Percentiles rank a stretch among this genome's conserved stretches.
These are phyloP conservation scores for Quercus bicolor DNA, from an alignment of 306 rosid species.

Conservation along the genomic window DNA sequence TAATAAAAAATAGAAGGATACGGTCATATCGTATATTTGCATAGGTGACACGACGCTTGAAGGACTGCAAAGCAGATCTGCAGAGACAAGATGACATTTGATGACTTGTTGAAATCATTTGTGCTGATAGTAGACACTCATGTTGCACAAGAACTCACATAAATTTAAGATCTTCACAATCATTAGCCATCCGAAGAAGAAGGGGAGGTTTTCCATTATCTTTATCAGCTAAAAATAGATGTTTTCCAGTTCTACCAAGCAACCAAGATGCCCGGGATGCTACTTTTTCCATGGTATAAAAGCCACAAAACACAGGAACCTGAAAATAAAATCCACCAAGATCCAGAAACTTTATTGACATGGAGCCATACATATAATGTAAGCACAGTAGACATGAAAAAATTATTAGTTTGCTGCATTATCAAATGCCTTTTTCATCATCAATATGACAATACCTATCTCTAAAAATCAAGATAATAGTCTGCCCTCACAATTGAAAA, in stretches of 20 bases:
- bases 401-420: not conserved
- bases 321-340: constrained; percentile 29
- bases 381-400: constrained; percentile 4
- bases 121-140: not conserved
- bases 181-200: constrained; percentile 74
- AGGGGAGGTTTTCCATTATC: constrained; percentile 71
- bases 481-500: not conserved
- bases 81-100: constrained; percentile 18
- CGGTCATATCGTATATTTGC: constrained; percentile 72
- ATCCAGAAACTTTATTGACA: constrained; percentile 15
- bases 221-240: constrained; percentile 63
- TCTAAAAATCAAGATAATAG: not conserved
- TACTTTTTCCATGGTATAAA: constrained; percentile 57
- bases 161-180: constrained; percentile 65
- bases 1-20: constrained; percentile 46
- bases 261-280: constrained; percentile 48
- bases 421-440: not conserved
- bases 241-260: constrained; percentile 74
- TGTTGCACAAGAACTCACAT: constrained; percentile 42
- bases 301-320: constrained; percentile 81
- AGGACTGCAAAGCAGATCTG: constrained; percentile 86
- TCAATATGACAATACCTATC: not conserved
- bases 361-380: not conserved
- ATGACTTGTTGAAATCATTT: constrained; percentile 18
- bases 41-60: constrained; percentile 75